Evolutionary conservation across 2,329 filamentous ascomycete species (phyloP), one percentile per base, ranked within the genome.

Genomic region (Pseudocercospora pini-densiflorae): DNA sequence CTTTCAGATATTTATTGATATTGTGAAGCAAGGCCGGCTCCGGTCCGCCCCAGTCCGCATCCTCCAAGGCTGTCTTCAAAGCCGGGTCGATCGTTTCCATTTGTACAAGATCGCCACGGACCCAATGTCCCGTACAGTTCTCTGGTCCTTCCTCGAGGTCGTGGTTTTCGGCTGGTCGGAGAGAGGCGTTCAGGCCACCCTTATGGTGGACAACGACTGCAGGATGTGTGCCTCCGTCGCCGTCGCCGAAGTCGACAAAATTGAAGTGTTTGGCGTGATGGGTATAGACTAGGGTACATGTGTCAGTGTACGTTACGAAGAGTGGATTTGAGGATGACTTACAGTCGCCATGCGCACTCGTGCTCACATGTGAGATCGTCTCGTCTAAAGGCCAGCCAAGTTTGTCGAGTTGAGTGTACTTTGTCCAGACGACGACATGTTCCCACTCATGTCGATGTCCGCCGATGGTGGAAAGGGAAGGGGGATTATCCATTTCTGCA

Each of bases 401-500:
- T 27, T 24, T 2, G 21, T 53, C 21, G 47, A 7, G 14, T 14
- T 53, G 21, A 3, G 8, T 23, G 47, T 23, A 53, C 24, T 53
- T 12, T 1, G 47, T 53, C 47, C 47, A 53, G 21, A 53, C 47
- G 21, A 53, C 21, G 6, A 53, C 24, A 14, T 53, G 47, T 8
- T 53, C 47, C 47, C 47, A 53, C 9, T 53, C 47, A 27, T 53
- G 5, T 24, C 47, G 47, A n/a, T 53, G 47, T 14, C 47, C 47
- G 9, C 47, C 47, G 21, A 53, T 21, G 10, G 24, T 24, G 14
- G 21, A 23, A 27, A 23, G 24, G 2, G 21, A 5, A 1, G 47
- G 21, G 5, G 47, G 47, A n/a, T 59, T 29, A 31, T 62, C 60
- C 45, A 33, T 62, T 23, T 62, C 60, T 24, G 47, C 45, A 10